Base-by-base conservation (phyloP, 140 eudicot genomes). In the Senecio squalidus region DNA sequence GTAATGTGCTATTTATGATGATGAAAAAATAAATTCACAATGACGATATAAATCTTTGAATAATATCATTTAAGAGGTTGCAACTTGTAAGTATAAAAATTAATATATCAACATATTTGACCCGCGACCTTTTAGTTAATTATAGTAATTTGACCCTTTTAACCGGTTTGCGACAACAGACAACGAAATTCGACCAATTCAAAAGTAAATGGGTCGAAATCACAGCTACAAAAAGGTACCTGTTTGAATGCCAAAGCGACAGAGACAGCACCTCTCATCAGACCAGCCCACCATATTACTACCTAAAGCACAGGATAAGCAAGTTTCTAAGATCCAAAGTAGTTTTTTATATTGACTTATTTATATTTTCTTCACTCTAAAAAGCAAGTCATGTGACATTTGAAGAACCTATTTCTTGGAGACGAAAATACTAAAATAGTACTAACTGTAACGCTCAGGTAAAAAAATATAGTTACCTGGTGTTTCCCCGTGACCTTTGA, bases 241-340 rank as follows among this genome's bases (percentile, higher is more conserved):
- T 92, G 96, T 74, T 84, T 92, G 68, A 88, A 92, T 20, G 99
- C 96, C 76, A 92, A 80, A 9, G 96, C 99, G 15, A 92, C 87
- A 25, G 96, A 92, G 50, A 92, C 99, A 1, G 99, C 99, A 11
- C 99, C 99, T 78, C 99, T 79, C 96, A 92, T 87, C 60, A 92
- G 80, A 41, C 99, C 99, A 22, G 99, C 99, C 99, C 99, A 92
- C 96, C 99, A 92, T 44, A 92, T 84, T 25, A 88, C 70, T 7
- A 82, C 64, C 98, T 92, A 74, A 29, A 74, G 5, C 65, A 74
- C 6, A 34, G 5, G 9, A 15, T 36, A 66, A 25, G 18, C 9
- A 1, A 3, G 46, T 39, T 51, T 15, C 2, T 3, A 33, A 31
- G 16, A 10, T 23, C 6, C 41, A 61, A 17, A 41, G 30, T 31